Base-by-base conservation (phyloP, 495 filamentous ascomycete genomes). In the Talaromyces proteolyticus region DNA sequence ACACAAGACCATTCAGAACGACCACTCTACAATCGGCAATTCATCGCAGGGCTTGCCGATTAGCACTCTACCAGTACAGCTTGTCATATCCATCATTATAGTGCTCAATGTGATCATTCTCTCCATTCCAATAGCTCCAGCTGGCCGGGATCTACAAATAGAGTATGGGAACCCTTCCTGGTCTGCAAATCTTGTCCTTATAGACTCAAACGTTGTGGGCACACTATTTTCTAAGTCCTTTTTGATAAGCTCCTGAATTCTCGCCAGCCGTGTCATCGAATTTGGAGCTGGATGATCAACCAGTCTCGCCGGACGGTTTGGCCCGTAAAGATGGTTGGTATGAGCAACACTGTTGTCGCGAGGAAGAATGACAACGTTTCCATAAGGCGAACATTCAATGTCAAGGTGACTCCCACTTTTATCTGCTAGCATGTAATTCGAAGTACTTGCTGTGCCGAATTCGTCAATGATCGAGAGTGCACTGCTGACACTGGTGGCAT, bases 241-340 rank as follows among this genome's bases (percentile, higher is more conserved):
- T 10, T 22, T 3, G 21, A 21, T 44, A 18, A 44, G 24, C 24
- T 44, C 42, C 24, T 20, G 16, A 2, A 44, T 22, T 12, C 42
- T 22, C 8, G 21, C 42, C n/a, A 44, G 42, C n/a, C 42, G 42
- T 12, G 42, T 22, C 19, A 44, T 22, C 24, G 42, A 44, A 23
- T 44, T 44, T 1, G 18, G 19, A 22, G 18, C 42, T 23, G 42
- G 42, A 23, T n/a, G 2, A 21, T 44, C 42, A 6, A 22, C 16
- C 3, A 44, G 16, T 1, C 70, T 75, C 6, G 21, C 20, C 20
- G 20, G 20, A 7, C 42, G 21, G 6, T 20, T 14, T 16, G 42
- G 42, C 16, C 19, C 24, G n/a, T 16, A 23, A 22, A 44, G 20
- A 21, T 44, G 42, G 21, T 44, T 44, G 7, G 42, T 44, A 44